Base-by-base conservation (phyloP, 2,329 filamentous ascomycete species). In the Trichoderma harzianum region DNA sequence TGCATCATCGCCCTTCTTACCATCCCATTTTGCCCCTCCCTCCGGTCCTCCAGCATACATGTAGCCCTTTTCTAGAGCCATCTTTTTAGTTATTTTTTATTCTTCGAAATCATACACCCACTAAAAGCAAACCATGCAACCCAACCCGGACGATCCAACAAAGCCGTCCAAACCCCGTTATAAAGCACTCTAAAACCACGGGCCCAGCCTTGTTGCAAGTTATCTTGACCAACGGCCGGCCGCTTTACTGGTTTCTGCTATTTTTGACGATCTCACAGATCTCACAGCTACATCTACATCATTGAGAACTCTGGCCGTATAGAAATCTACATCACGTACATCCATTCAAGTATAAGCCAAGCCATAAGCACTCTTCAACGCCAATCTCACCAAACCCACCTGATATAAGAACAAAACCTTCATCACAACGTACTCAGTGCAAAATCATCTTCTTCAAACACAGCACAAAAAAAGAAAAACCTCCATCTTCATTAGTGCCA, bases 31-130 rank as follows among this genome's bases (percentile, higher is more conserved):
- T 2, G 47, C 47, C 47, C 47, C n/a, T 21, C n/a, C 43, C n/a
- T 21, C n/a, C 11, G 1, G 3, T 24, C 5, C 21, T 51, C 18
- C 6, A 43, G 18, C 5, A n/a, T 21, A 39, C 16, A 0, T 18
- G 16, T 39, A 60, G 57, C 11, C 2, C 18, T 34, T 5, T 21
- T 32, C 28, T 8, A 34, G 57, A 32, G 34, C 7, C 10, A 34
- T 58, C 28, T 12, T 11, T 11, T 21, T 32, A 18, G n/a, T 12
- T 7, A 1, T 5, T 24, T 3, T 53, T 24, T 24, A 21, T 14
- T 53, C 24, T 47, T 32, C 55, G n/a, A 68, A 68, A 60, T 24
- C 66, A 51, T 47, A 69, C 66, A 60, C 66, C 66, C 66, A 69
- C 66, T 69, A 69, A 61, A 30, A 51, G 26, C n/a, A 61, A 34